Evolutionary conservation across 73 alveolate genomes (phyloP).

Genomic region (Paramecium sexaurelia): DNA sequence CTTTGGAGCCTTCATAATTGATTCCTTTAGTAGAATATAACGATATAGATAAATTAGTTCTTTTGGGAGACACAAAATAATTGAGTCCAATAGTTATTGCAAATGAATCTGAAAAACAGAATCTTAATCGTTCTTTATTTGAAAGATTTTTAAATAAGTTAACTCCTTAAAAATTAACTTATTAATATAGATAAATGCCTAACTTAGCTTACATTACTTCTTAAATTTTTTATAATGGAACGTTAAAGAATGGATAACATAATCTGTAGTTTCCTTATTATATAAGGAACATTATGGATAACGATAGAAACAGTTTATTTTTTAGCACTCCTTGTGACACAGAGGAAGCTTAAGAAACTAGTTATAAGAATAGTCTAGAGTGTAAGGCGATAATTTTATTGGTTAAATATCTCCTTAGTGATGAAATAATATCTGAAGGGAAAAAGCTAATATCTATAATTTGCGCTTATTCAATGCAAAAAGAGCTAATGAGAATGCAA

Average conservation of each 20-base stretch:
- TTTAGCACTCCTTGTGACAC: not conserved
- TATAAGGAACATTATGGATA: not conserved
- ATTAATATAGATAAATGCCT: conserved; percentile 7
- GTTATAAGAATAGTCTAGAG: not conserved
- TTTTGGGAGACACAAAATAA: not conserved
- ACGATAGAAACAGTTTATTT: not conserved
- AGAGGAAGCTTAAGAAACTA: not conserved
- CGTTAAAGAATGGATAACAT: not conserved
- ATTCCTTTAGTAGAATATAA: not conserved
- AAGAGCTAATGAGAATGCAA: not conserved
- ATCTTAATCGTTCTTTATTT: not conserved
- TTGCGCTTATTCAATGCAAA: not conserved
- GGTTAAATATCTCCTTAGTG: not conserved
- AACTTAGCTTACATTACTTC: conserved; percentile 8
- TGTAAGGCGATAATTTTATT: not conserved
- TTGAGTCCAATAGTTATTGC: not conserved
- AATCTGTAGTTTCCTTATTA: not conserved
- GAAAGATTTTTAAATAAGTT: not conserved
- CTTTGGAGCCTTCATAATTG: not conserved
- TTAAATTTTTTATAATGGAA: not conserved
- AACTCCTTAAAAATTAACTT: not conserved
- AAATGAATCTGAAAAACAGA: not conserved
- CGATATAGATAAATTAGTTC: not conserved
- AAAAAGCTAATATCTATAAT: not conserved
- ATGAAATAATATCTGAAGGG: not conserved